Evolutionary conservation across 306 rosid genomes (phyloP).

Genomic region (Trichosanthes truncata): DNA sequence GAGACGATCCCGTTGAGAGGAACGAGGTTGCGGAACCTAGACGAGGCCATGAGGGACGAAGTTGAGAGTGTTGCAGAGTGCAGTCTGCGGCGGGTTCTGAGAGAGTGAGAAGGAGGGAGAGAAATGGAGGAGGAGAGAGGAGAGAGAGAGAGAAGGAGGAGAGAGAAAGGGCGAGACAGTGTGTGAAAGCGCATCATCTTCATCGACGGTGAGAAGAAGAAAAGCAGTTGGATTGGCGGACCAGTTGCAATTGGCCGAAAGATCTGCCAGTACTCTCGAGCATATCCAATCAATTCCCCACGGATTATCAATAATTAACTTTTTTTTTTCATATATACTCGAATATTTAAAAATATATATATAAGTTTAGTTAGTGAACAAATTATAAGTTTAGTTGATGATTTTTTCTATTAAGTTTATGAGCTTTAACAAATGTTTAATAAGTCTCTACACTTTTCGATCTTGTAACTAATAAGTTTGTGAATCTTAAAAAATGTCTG

Average conservation of each 20-base stretch:
- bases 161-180: slow-evolving; percentile 47
- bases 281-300: neutral
- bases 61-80: slow-evolving; percentile 12
- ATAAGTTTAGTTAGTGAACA: no score
- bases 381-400: no score
- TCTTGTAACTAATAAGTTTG: no score
- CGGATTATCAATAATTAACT: no score
- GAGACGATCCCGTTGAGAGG: slow-evolving; percentile 31
- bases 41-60: slow-evolving; percentile 33
- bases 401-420: no score
- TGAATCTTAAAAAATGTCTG: no score
- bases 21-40: slow-evolving; percentile 36
- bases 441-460: no score
- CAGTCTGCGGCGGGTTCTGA: slow-evolving; percentile 15
- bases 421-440: no score
- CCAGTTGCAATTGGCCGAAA: neutral
- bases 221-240: neutral
- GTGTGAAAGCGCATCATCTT: slow-evolving; percentile 39
- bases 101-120: slow-evolving; percentile 20
- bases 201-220: slow-evolving; percentile 1
- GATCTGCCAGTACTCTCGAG: neutral
- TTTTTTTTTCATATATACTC: no score
- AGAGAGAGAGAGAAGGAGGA: slow-evolving; percentile 25
- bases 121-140: slow-evolving; percentile 24
- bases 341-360: no score